Conservation (phyloP, 331 rosid genomes). For the Prunus yedoensis region DNA sequence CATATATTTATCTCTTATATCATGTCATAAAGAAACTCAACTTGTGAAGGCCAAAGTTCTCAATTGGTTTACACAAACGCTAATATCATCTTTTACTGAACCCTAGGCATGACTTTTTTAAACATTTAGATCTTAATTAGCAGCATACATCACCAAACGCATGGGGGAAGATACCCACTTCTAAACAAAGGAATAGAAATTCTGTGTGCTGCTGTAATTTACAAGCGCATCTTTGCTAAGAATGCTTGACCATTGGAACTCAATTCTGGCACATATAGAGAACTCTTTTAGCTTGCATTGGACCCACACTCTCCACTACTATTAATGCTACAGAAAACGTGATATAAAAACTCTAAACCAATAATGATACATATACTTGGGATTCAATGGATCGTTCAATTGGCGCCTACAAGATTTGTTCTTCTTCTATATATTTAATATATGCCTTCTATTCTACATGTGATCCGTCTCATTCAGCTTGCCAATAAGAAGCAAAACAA, state of each 20-base stretch:
- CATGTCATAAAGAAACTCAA: background rate
- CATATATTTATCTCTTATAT: background rate
- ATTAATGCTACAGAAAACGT: background rate
- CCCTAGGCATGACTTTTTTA: background rate
- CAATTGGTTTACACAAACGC: background rate
- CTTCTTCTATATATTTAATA: background rate
- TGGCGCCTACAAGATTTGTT: slow-evolving; percentile 1
- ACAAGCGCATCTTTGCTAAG: background rate
- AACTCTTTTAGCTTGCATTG: background rate
- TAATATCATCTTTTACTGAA: background rate
- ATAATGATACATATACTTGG: background rate
- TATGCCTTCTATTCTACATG: background rate
- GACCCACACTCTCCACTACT: slow-evolving; percentile 10
- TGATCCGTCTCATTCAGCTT: background rate
- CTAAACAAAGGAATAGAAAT: background rate
- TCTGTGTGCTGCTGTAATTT: background rate
- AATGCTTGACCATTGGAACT: background rate
- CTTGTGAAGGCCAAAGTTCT: background rate
- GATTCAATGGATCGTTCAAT: background rate
- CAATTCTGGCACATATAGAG: background rate
- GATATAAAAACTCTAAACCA: background rate
- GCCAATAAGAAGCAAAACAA: slow-evolving; percentile 2
- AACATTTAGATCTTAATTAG: background rate
- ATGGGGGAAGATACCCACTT: background rate
- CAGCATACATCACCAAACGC: background rate